Evolutionary conservation across 768 basidiomycete species (phyloP).

Genomic region (Phylloporus sp.): DNA sequence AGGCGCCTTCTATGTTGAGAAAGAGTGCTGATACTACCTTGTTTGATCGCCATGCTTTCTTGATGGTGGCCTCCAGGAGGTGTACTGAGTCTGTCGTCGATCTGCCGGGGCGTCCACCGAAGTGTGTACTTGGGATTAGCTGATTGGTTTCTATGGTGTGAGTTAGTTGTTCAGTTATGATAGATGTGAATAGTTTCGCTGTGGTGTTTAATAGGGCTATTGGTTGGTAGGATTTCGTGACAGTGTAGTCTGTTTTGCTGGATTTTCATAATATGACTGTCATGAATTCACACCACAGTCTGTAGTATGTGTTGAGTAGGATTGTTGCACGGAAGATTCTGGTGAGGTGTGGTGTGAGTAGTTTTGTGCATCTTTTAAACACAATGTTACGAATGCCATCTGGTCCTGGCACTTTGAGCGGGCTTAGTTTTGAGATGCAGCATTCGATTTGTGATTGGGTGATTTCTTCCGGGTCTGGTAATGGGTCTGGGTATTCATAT

Average conservation of each 20-base stretch:
- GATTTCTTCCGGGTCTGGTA: not conserved
- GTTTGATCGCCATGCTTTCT: not conserved
- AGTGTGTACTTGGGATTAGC: not conserved
- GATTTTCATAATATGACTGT: no score
- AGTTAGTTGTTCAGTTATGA: no score
- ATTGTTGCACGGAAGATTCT: no score
- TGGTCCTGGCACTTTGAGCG: not conserved
- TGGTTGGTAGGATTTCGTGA: no score
- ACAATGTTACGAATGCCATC: not conserved
- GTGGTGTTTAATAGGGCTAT: no score
- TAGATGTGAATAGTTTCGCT: no score
- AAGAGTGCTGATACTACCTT: not conserved
- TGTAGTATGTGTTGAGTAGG: no score
- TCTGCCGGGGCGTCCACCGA: not conserved
- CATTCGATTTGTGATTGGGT: not conserved
- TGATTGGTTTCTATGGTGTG: not conserved
- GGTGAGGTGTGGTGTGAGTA: no score
- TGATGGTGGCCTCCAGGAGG: not conserved
- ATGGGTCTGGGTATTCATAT: not conserved
- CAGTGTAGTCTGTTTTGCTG: no score
- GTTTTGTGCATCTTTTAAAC: no score
- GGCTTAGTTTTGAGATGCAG: not conserved
- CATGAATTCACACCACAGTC: no score
- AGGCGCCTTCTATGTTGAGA: not conserved
- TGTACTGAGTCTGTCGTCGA: not conserved